Evolutionary conservation across 371 early-diverging fungal species (phyloP).

Genomic region (Rhizopus arrhizus): DNA sequence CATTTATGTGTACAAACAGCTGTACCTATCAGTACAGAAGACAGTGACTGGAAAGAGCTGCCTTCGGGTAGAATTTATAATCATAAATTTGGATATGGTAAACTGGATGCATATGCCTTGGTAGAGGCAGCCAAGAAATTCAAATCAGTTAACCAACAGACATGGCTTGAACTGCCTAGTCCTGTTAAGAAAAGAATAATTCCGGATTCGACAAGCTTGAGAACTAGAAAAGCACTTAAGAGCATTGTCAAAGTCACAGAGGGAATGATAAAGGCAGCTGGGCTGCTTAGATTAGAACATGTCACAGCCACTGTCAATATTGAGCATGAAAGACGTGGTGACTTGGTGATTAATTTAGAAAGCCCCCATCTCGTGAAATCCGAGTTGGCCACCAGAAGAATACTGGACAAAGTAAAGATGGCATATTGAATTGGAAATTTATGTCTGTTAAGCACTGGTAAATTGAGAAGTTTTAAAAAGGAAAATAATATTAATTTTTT

Average conservation of each 20-base stretch:
- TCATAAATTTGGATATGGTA: conserved; percentile 93
- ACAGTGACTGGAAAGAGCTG: conserved; percentile 64
- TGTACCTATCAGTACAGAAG: conserved; percentile 66
- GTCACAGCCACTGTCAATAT: conserved; percentile 85
- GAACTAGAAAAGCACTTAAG: conserved; percentile 39
- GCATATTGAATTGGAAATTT: conserved; percentile 92
- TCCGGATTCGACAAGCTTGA: conserved; percentile 51
- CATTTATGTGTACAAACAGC: conserved; percentile 81
- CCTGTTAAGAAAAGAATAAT: conserved; percentile 54
- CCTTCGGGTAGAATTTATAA: conserved; percentile 73
- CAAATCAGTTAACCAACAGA: conserved; percentile 68
- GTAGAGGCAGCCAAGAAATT: conserved; percentile 79
- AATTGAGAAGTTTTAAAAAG: neutral
- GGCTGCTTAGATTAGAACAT: conserved; percentile 77
- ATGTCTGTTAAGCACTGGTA: conserved; percentile 96
- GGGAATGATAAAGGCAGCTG: conserved; percentile 51
- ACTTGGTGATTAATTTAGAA: conserved; percentile 73
- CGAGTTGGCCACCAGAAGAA: conserved; percentile 69
- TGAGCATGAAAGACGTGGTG: conserved; percentile 79
- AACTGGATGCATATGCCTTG: conserved; percentile 79
- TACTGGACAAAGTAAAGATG: conserved; percentile 67
- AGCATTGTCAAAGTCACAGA: conserved; percentile 51
- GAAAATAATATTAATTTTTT: neutral
- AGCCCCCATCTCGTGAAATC: conserved; percentile 74
- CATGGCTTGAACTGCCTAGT: conserved; percentile 48